Base-by-base conservation (phyloP, 768 basidiomycete genomes). In the Sporobolomyces roseus region DNA sequence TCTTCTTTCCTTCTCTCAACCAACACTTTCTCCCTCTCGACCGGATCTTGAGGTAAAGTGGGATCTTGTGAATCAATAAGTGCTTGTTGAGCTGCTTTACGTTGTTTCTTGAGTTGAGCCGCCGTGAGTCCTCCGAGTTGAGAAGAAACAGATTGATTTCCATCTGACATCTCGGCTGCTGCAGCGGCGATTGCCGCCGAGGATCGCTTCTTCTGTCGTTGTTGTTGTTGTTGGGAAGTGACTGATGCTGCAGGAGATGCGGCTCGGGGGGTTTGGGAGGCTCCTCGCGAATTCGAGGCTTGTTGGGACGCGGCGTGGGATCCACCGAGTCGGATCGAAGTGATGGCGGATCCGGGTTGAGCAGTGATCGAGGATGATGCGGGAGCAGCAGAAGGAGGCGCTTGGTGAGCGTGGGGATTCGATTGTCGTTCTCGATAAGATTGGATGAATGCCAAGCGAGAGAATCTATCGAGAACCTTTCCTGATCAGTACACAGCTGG, bases 371-470 rank as follows among this genome's bases (percentile, higher is more conserved):
- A 38, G 23, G 21, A 13, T 46, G 45, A 9, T 9, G 35, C 8
- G 12, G 55, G 25, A 23, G 36, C 17, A 6, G 55, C 9, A 54
- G 32, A 30, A 17, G 30, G 35, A 54, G 32, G 32, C 4, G 56
- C 1, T 38, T 27, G 23, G 61, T 33, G 52, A 14, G 33, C 25
- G 45, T 43, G 38, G 3, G 56, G 56, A 41, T 58, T 58, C 25
- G 56, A 45, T 45, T 58, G 64, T 2, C 67, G 67, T 25, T 73
- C 67, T 46, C 71, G 71, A 53, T 66, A 66, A 23, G 67, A 45
- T 49, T 73, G 67, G 43, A 73, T 73, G 64, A 73, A 73, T 16
- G 71, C 71, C 30, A 73, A 60, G 5, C 71, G 71, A 7, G 71
- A 65, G 61, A 73, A 73, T 10, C 71, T 72, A 32, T 27, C 27